Evolutionary conservation across 1,139 yeast genomes (phyloP).

Genomic region (Saccharomycopsis crataegensis): DNA sequence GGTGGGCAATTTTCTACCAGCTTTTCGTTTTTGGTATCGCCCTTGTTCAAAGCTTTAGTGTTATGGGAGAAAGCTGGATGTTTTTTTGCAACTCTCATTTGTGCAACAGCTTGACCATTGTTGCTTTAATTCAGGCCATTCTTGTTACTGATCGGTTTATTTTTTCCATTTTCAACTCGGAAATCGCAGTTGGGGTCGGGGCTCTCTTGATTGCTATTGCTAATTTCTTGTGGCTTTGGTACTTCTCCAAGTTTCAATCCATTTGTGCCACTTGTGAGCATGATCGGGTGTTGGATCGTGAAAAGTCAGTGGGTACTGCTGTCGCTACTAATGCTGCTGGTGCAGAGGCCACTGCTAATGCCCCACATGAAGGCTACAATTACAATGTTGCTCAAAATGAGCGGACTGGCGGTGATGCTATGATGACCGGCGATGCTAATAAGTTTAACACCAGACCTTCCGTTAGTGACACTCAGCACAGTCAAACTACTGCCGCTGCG

Average conservation of each 20-base stretch:
- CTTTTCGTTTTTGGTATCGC: slow-evolving; percentile 1
- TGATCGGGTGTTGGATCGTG: neutral
- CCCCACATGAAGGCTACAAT: neutral
- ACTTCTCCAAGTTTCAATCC: neutral
- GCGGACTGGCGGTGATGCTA: neutral
- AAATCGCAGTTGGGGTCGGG: slow-evolving; percentile 1
- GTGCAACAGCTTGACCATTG: neutral
- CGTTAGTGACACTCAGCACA: neutral
- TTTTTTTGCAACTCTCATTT: neutral
- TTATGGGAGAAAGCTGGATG: neutral
- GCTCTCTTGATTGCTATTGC: neutral
- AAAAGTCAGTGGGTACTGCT: neutral
- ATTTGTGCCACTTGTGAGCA: too few relatives aligned
- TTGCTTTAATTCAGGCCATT: slow-evolving; percentile 4
- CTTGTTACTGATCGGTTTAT: slow-evolving; percentile 3
- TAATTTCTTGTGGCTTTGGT: slow-evolving; percentile 2
- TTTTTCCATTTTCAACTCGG: neutral
- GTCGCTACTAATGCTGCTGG: neutral
- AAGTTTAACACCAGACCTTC: neutral
- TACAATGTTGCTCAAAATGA: neutral
- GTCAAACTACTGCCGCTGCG: neutral
- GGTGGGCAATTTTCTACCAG: slow-evolving; percentile 15
- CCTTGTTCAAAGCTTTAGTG: neutral
- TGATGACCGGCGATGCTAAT: neutral
- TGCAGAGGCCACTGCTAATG: neutral